A percentile compares a stretch with the other conserved stretches of the same genome.
Evolutionary conservation across 164 flowering plant genomes (phyloP).

Genomic region (Dillenia suffruticosa): DNA sequence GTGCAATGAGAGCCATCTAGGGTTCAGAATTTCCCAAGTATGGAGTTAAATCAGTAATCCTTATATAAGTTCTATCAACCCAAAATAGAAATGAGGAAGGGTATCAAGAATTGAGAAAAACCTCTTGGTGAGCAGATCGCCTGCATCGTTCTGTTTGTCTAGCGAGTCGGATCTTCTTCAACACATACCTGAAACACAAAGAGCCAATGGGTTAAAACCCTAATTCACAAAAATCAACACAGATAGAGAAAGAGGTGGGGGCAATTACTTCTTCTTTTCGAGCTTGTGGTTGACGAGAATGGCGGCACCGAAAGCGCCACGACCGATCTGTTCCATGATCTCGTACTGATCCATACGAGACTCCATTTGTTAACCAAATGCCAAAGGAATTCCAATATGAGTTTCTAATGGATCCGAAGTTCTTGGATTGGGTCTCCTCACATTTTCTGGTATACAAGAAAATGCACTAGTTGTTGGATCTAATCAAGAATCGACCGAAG

Average conservation of each 20-base stretch:
- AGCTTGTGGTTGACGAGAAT: slow-evolving; percentile 85
- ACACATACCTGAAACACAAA: slow-evolving; percentile 60
- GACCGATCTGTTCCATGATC: slow-evolving; percentile 98
- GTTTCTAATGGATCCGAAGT: too few species aligned
- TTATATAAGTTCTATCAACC: not conserved
- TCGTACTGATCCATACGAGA: slow-evolving; percentile 97
- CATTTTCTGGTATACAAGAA: too few species aligned
- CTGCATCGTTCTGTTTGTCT: slow-evolving; percentile 94
- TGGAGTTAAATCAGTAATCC: not conserved
- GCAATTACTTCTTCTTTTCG: slow-evolving; percentile 76
- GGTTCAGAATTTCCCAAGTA: slow-evolving; percentile 15
- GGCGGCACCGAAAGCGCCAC: slow-evolving; percentile 98
- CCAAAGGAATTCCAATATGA: too few species aligned
- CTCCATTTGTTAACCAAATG: slow-evolving; percentile 35
- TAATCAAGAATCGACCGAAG: too few species aligned
- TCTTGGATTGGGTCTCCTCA: too few species aligned
- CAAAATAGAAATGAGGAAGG: slow-evolving; percentile 2
- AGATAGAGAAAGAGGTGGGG: not conserved
- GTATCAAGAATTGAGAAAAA: slow-evolving; percentile 15
- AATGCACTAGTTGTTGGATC: too few species aligned
- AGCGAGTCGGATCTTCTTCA: slow-evolving; percentile 96
- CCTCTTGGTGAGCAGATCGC: slow-evolving; percentile 98
- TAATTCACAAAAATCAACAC: not conserved
- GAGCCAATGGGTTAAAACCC: slow-evolving; percentile 2
- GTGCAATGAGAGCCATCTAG: slow-evolving; percentile 96